Percentiles rank a stretch among this genome's conserved stretches.
These are phyloP conservation scores for Lyophyllum semitale DNA, from an alignment of 768 basidiomycete genomes.

Conservation along the genomic window DNA sequence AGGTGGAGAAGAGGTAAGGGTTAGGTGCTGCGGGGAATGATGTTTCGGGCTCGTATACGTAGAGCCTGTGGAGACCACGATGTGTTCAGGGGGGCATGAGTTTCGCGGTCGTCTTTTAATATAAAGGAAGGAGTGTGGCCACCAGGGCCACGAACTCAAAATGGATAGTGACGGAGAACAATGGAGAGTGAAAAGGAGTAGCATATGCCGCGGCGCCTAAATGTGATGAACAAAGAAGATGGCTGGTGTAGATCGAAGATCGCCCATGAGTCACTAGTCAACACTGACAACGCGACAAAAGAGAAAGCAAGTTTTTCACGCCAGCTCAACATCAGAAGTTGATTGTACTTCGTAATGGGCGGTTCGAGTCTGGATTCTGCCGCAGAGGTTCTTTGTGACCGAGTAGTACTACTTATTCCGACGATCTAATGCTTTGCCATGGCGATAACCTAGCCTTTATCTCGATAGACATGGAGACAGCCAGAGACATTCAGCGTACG, in stretches of 20 bases:
- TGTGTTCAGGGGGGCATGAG: constrained; percentile 6
- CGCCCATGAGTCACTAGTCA: neutral
- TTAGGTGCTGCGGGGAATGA: neutral
- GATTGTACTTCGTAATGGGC: too few species aligned
- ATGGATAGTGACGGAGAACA: constrained; percentile 6
- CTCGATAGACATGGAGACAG: neutral
- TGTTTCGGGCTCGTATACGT: neutral
- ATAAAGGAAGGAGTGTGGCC: constrained; percentile 11
- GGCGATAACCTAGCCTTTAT: too few species aligned
- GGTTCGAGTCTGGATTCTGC: too few species aligned
- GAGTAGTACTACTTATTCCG: too few species aligned
- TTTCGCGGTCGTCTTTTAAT: constrained; percentile 10
- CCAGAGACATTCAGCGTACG: neutral
- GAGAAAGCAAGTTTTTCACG: too few species aligned
- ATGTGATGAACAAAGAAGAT: neutral
- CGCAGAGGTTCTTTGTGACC: too few species aligned
- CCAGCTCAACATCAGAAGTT: too few species aligned
- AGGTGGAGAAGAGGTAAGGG: neutral
- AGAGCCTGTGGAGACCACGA: constrained; percentile 3
- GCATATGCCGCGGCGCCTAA: constrained; percentile 11
- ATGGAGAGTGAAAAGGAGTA: constrained; percentile 3
- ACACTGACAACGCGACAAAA: neutral
- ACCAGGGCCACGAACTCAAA: constrained; percentile 8
- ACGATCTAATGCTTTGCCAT: too few species aligned
- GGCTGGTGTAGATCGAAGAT: neutral